Evolutionary conservation across 2,329 filamentous ascomycete genomes (phyloP).

Genomic region (Alternaria rosae): DNA sequence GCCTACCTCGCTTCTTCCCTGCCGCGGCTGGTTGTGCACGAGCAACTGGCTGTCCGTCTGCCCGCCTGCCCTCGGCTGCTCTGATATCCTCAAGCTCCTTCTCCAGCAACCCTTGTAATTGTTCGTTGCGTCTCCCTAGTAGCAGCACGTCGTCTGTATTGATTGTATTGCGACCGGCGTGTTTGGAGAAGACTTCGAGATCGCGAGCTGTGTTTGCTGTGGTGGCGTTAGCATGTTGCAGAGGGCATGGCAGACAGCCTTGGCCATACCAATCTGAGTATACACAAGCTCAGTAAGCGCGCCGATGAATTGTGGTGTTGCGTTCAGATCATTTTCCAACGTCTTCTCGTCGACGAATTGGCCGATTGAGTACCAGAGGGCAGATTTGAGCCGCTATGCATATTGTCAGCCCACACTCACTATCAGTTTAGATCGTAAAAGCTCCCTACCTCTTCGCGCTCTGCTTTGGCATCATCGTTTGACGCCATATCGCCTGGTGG

Average conservation of each 20-base stretch:
- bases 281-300: constrained; percentile 80
- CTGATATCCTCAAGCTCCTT: constrained; percentile 66
- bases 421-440: neutral
- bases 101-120: constrained; percentile 77
- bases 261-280: constrained; percentile 88
- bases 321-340: constrained; percentile 76
- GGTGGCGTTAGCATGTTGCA: constrained; percentile 1
- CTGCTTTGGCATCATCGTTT: constrained; percentile 30
- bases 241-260: no score
- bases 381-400: constrained; percentile 57
- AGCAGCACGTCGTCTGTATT: constrained; percentile 88
- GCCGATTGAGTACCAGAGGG: constrained; percentile 53
- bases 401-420: constrained; percentile 1
- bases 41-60: constrained; percentile 15
- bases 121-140: constrained; percentile 85
- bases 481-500: constrained; percentile 33
- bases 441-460: constrained; percentile 43
- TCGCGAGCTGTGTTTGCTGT: constrained; percentile 59
- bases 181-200: constrained; percentile 67
- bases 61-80: constrained; percentile 36
- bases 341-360: constrained; percentile 85
- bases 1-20: constrained; percentile 32
- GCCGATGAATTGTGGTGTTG: constrained; percentile 90
- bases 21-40: constrained; percentile 4
- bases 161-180: constrained; percentile 82